Evolutionary conservation across 768 basidiomycete genomes (phyloP).

Genomic region (Termitomyces sp.): DNA sequence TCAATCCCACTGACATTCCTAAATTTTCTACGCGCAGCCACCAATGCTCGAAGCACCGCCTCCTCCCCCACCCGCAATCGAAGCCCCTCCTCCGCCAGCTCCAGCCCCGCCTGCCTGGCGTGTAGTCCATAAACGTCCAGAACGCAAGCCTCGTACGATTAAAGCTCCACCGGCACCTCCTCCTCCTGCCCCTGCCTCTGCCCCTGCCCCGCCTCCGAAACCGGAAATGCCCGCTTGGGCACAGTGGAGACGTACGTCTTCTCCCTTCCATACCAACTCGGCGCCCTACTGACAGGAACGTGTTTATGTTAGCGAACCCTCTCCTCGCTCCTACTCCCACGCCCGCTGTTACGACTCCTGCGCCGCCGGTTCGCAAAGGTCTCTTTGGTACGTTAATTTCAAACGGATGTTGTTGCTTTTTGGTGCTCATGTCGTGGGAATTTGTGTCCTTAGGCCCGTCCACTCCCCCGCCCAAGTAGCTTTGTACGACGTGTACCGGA

Average conservation of each 20-base stretch:
- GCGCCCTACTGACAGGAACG: too few species aligned
- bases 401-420: neutral
- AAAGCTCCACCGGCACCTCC: slow-evolving; percentile 39
- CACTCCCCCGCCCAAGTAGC: slow-evolving; percentile 4
- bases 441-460: neutral
- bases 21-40: slow-evolving; percentile 17
- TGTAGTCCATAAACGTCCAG: slow-evolving; percentile 61
- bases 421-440: neutral
- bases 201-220: slow-evolving; percentile 45
- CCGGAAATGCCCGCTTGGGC: slow-evolving; percentile 74
- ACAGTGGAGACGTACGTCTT: slow-evolving; percentile 73
- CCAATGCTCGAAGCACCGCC: slow-evolving; percentile 26
- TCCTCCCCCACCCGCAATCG: slow-evolving; percentile 42
- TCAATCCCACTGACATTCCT: neutral
- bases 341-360: slow-evolving; percentile 33
- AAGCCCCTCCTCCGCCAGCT: slow-evolving; percentile 47
- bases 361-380: slow-evolving; percentile 54
- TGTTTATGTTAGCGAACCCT: slow-evolving; percentile 54
- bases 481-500: neutral
- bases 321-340: slow-evolving; percentile 48
- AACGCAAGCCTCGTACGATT: slow-evolving; percentile 45
- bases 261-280: neutral
- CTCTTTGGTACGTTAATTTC: slow-evolving; percentile 51
- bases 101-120: slow-evolving; percentile 64
- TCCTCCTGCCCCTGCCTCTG: slow-evolving; percentile 36